Base-by-base conservation (phyloP, 1,284 basidiomycete species). In the Golubevia sp. region DNA sequence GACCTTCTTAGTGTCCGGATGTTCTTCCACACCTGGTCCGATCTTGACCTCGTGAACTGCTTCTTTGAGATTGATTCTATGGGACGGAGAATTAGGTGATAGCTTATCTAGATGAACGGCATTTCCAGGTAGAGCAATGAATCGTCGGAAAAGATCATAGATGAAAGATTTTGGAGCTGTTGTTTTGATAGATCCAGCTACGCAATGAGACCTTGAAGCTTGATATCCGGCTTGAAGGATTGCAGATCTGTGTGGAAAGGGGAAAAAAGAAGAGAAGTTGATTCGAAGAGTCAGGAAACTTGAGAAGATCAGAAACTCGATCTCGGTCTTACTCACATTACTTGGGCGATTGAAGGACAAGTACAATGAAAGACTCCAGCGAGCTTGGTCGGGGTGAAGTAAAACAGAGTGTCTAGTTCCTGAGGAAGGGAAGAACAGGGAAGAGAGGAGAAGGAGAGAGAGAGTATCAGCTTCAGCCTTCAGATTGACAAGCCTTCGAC, bases 101-200 rank as follows among this genome's bases (percentile, higher is more conserved):
- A 34, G 4, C 30, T 34, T 34, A 11, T 34, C 11, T 11, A 34
- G 4, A 3, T 34, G 4, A 11, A 34, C 30, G 4, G 4, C 5
- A 34, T 34, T 34, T 11, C 30, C 30, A 11, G 18, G 4, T 4
- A 2, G 21, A 7, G 92, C 91, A 71, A 94, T 88, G 90, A 91
- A 95, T 30, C 89, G 89, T 3, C 95, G 88, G 81, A 91, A 90
- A 53, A 97, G 86, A 81, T 97, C 95, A 77, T 92, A 89, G 2
- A 98, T 83, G 68, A 91, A 90, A 25, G 85, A 83, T 38, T 90
- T 87, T 0, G 90, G 87, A 0, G 94, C 94, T 38, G 90, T 88
- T 5, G 96, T 97, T 86, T 99, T 99, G 69, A 99, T 84, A 1
- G 93, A 96, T 0, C 96, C 96, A 0, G 93, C 85, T 21, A 87